Conservation (phyloP, 2,329 filamentous ascomycete species). For the Colletotrichum magnum region DNA sequence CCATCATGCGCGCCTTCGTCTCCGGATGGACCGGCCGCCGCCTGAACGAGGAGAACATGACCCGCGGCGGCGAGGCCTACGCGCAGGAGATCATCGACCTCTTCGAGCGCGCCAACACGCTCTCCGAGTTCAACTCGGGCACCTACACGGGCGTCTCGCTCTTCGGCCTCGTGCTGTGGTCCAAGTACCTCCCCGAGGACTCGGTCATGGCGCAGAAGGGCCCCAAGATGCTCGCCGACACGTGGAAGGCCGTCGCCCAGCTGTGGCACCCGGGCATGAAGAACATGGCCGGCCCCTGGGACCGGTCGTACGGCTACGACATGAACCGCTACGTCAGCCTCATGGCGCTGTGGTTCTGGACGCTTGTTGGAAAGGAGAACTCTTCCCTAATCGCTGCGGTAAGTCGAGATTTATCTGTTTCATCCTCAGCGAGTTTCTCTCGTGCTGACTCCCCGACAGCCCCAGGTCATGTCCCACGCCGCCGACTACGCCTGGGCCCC, state of each 20-base stretch:
- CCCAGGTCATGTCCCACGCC: conserved; percentile 69
- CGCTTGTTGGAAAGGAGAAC: conserved; percentile 64
- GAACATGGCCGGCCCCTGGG: conserved; percentile 76
- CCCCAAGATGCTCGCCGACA: conserved; percentile 64
- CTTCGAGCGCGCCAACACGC: conserved; percentile 67
- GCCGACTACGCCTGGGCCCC: conserved; percentile 72
- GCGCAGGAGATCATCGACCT: conserved; percentile 69
- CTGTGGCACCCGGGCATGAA: conserved; percentile 72
- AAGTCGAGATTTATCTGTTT: conserved; percentile 28
- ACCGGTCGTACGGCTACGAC: conserved; percentile 74
- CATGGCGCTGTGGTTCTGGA: conserved; percentile 72
- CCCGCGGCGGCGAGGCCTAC: conserved; percentile 67
- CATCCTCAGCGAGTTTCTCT: no score
- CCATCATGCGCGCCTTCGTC: conserved; percentile 74
- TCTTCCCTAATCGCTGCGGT: conserved; percentile 53
- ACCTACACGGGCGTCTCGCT: conserved; percentile 76
- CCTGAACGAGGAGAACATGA: conserved; percentile 71
- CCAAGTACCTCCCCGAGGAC: conserved; percentile 68
- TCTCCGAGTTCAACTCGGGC: conserved; percentile 74
- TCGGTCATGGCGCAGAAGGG: conserved; percentile 68
- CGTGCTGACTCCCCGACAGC: conserved; percentile 47
- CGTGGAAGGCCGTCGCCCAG: conserved; percentile 65
- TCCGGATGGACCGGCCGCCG: conserved; percentile 71
- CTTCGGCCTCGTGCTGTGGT: conserved; percentile 70
- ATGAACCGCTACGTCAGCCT: conserved; percentile 74